Percentiles rank a stretch among this genome's conserved stretches.
phyloP scores from a whole-genome alignment of 139 green algal species.

The Deuterostichococcus epilithicus region DNA sequence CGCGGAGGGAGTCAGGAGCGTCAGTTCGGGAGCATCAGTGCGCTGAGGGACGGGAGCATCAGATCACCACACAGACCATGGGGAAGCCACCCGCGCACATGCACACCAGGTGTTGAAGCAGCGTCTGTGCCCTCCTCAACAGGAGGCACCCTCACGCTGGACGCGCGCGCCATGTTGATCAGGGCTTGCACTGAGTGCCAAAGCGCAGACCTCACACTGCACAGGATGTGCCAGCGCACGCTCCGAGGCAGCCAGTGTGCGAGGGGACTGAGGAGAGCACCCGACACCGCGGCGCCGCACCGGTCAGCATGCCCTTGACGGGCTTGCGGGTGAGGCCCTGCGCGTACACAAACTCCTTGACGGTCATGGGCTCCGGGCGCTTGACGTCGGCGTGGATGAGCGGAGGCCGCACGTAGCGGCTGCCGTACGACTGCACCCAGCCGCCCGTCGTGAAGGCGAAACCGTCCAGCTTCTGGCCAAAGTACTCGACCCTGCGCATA shows the following conservation, averaged over 20 bases:
- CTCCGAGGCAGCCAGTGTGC: too few species aligned
- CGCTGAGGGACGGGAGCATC: background rate
- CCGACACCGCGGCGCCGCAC: conserved; percentile 7
- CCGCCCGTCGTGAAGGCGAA: conserved; percentile 70
- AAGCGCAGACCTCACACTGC: too few species aligned
- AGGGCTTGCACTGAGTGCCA: too few species aligned
- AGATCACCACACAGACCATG: background rate
- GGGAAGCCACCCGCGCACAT: background rate
- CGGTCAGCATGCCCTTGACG: conserved; percentile 93
- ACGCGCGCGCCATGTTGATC: too few species aligned
- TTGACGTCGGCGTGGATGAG: conserved; percentile 74
- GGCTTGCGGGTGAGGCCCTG: conserved; percentile 68
- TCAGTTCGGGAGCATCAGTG: background rate
- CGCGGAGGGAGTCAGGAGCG: background rate
- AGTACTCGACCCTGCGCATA: conserved; percentile 83
- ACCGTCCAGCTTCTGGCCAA: conserved; percentile 77
- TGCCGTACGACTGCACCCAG: conserved; percentile 84
- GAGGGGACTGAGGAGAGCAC: background rate
- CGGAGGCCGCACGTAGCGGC: conserved; percentile 82
- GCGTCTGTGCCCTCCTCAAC: background rate
- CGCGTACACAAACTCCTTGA: conserved; percentile 72
- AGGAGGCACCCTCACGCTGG: too few species aligned
- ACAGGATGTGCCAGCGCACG: too few species aligned
- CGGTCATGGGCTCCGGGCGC: conserved; percentile 70
- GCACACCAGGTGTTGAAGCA: background rate